Conservation (phyloP, 116 monocot genomes). For the Cymodocea nodosa region DNA sequence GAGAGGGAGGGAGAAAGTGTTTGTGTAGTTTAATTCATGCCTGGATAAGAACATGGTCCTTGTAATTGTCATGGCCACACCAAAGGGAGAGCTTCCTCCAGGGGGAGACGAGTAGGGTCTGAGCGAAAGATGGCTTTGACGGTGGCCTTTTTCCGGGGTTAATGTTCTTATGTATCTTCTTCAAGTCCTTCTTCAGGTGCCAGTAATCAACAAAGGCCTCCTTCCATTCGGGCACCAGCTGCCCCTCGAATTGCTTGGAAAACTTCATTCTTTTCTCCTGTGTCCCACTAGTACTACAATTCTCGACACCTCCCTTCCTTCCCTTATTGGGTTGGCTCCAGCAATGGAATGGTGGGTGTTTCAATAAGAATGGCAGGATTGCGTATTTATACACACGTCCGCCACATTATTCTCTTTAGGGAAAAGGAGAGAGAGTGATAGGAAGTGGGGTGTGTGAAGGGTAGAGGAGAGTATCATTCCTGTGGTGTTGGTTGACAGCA, state of each 20-base stretch:
- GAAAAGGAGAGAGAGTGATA: background rate
- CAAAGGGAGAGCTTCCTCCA: slow-evolving; percentile 36
- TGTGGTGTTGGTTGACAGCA: slow-evolving; percentile 52
- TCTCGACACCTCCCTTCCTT: background rate
- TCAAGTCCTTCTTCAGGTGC: slow-evolving; percentile 87
- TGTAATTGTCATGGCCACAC: slow-evolving; percentile 21
- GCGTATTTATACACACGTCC: slow-evolving; percentile 29
- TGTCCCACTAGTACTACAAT: background rate
- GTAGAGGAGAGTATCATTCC: slow-evolving; percentile 20
- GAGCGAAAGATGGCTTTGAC: slow-evolving; percentile 9
- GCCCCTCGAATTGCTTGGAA: slow-evolving; percentile 94
- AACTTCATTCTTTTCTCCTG: slow-evolving; percentile 49
- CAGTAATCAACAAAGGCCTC: slow-evolving; percentile 97
- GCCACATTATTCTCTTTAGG: background rate
- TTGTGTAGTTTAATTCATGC: slow-evolving; percentile 10
- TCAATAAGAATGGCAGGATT: slow-evolving; percentile 5
- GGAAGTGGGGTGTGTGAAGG: background rate
- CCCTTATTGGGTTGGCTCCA: background rate
- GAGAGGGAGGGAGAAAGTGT: background rate
- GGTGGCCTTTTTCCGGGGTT: slow-evolving; percentile 12
- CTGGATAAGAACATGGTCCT: slow-evolving; percentile 69
- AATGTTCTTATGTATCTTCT: slow-evolving; percentile 52
- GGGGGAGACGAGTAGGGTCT: slow-evolving; percentile 24
- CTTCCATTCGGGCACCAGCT: slow-evolving; percentile 99
- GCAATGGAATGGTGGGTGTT: slow-evolving; percentile 18